Evolutionary conservation across 306 rosid genomes (phyloP).

Genomic region (Styphnolobium japonicum): DNA sequence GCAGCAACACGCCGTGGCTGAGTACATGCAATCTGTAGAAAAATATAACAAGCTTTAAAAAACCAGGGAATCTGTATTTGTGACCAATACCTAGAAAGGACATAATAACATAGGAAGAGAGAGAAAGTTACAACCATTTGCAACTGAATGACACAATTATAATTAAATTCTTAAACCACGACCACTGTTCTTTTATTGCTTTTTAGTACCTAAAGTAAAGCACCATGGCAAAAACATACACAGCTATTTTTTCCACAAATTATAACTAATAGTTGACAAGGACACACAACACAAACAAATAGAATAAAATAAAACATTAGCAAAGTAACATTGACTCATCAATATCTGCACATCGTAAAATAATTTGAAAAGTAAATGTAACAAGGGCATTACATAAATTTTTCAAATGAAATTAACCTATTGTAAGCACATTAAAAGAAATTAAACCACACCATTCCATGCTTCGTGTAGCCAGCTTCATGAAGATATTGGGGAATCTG

Average conservation of each 20-base stretch:
- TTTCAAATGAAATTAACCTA: conserved; percentile 15
- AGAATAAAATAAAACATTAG: conserved; percentile 1
- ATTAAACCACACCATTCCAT: conserved; percentile 62
- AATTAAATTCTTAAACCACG: background rate
- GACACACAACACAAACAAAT: background rate
- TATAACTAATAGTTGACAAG: background rate
- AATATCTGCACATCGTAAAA: conserved; percentile 10
- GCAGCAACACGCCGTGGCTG: conserved; percentile 99
- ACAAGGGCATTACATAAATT: background rate
- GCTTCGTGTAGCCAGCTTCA: conserved; percentile 92
- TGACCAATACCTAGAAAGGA: conserved; percentile 5
- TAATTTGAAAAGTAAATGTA: background rate
- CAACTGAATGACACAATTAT: background rate
- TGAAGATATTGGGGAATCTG: conserved; percentile 99
- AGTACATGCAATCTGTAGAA: conserved; percentile 86
- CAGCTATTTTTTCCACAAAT: conserved; percentile 5
- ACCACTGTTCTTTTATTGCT: background rate
- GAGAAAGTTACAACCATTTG: background rate
- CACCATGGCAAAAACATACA: background rate
- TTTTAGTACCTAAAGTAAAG: background rate
- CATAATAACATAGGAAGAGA: background rate
- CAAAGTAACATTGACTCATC: background rate
- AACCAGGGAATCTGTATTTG: background rate
- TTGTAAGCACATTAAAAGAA: background rate
- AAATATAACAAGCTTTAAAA: background rate